Evolutionary conservation across 352 stramenopile genomes (phyloP).

Genomic region (Thalassiosira oceanica): DNA sequence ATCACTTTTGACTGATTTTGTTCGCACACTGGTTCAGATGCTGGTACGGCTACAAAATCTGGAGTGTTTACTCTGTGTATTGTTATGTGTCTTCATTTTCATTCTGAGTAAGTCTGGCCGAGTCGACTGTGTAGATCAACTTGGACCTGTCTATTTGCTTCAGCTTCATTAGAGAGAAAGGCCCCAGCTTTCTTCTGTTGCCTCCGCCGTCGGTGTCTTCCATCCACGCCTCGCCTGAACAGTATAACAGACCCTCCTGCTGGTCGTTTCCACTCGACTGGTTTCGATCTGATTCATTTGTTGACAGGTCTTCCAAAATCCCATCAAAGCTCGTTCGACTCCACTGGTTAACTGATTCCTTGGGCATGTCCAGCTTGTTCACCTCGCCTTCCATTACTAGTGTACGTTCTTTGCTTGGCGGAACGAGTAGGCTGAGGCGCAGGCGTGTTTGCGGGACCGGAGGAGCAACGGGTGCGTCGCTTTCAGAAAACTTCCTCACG

Average conservation of each 20-base stretch:
- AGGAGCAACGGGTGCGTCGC: conserved; percentile 5
- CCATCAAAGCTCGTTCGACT: conserved; percentile 14
- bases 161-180: conserved; percentile 70
- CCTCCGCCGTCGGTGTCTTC: conserved; percentile 59
- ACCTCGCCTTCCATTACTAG: conserved; percentile 72
- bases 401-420: conserved; percentile 63
- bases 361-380: conserved; percentile 28
- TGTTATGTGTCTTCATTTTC: too few species aligned
- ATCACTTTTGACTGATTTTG: too few species aligned
- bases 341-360: conserved; percentile 16
- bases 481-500: conserved; percentile 8
- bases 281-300: neutral
- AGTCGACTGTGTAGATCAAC: conserved; percentile 48
- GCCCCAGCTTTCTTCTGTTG: conserved; percentile 62
- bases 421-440: conserved; percentile 70
- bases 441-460: conserved; percentile 44
- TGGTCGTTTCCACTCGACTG: neutral
- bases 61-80: too few species aligned
- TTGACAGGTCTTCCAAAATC: conserved; percentile 30
- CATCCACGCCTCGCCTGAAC: conserved; percentile 55
- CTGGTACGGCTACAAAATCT: too few species aligned
- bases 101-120: conserved; percentile 9
- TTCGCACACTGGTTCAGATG: too few species aligned
- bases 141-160: conserved; percentile 36
- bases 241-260: conserved; percentile 55